A percentile compares a stretch with the other conserved stretches of the same genome.
These are phyloP conservation scores for Pseudogymnoascus sp. DNA, from an alignment of 2,329 filamentous ascomycete genomes.

Conservation along the genomic window DNA sequence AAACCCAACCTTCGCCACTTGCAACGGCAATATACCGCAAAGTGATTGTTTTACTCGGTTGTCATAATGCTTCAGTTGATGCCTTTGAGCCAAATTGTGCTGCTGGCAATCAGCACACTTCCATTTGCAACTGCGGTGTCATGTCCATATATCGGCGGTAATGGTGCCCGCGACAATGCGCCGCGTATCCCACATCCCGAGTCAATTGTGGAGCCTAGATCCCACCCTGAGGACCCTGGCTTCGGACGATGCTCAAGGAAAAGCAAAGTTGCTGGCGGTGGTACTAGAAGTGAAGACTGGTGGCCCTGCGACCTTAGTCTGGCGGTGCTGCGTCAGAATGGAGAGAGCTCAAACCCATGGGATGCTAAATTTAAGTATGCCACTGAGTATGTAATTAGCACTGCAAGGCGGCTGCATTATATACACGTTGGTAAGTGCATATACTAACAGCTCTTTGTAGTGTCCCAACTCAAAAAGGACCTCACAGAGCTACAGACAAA, in stretches of 20 bases:
- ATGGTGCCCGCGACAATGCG: background rate
- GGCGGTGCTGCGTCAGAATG: constrained; percentile 51
- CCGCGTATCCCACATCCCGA: background rate
- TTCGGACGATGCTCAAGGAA: constrained; percentile 20
- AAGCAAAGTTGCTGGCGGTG: constrained; percentile 32
- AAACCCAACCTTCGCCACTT: background rate
- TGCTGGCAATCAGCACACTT: background rate
- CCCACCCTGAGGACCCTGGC: background rate
- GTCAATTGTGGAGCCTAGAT: constrained; percentile 2
- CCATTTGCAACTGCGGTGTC: background rate
- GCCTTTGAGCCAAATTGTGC: background rate
- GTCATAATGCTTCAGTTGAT: background rate
- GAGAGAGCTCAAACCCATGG: constrained; percentile 41
- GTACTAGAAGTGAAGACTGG: constrained; percentile 47
- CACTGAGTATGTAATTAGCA: constrained; percentile 32
- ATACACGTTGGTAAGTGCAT: background rate
- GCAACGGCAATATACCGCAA: background rate
- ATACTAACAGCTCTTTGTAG: constrained; percentile 10
- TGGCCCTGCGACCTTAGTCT: constrained; percentile 48
- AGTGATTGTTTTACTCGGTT: background rate
- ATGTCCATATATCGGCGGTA: background rate
- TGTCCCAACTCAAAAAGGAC: constrained; percentile 45
- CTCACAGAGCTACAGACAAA: constrained; percentile 47
- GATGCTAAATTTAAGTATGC: constrained; percentile 46
- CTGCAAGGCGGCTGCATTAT: background rate